Evolutionary conservation across 2,329 filamentous ascomycete species (phyloP), one percentile per base, ranked within the genome.

Genomic region (Fusarium citri): DNA sequence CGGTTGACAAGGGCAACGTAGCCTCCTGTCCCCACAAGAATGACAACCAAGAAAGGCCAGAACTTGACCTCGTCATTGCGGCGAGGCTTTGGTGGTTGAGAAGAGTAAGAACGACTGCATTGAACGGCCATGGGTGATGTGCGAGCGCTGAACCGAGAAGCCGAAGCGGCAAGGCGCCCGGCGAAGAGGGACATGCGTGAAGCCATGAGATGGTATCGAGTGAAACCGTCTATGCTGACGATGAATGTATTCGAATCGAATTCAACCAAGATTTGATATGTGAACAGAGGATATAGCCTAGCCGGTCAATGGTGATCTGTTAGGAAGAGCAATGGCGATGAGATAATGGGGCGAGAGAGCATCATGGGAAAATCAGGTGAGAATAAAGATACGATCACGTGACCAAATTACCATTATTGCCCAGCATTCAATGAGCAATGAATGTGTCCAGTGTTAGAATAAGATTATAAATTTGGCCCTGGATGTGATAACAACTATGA

Each of bases 41-140:
- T 83, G 69, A 88, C 79, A 54, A 80, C 77, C 47, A 85, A n/a
- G 68, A 88, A 88, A 4, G 86, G 86, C 85, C 86, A 88, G 76
- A 88, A 88, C 78, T 87, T 88, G 80, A 88, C 76, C 46, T 72
- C 76, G 55, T 74, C 78, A 45, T 75, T 72, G 46, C 78, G 77
- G 22, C 76, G 76, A 43, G 80, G 80, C 20, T 76, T 77, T 37
- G 80, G 81, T 12, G 80, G 80, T 42, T 81, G 74, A 16, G 82
- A 80, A 55, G 83, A 84, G 69, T 84, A 89, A 79, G 72, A 59
- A 53, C 79, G 77, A 54, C 51, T 68, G 59, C 55, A 72, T 70
- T 57, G 72, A 61, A 65, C 23, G 30, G 58, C 49, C 42, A 61
- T 56, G 56, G 68, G 53, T 10, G 64, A 66, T n/a, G 60, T 56